A percentile compares a stretch with the other conserved stretches of the same genome.
Conservation (phyloP, 176 grass and related monocot species). For the Carex parvula region DNA sequence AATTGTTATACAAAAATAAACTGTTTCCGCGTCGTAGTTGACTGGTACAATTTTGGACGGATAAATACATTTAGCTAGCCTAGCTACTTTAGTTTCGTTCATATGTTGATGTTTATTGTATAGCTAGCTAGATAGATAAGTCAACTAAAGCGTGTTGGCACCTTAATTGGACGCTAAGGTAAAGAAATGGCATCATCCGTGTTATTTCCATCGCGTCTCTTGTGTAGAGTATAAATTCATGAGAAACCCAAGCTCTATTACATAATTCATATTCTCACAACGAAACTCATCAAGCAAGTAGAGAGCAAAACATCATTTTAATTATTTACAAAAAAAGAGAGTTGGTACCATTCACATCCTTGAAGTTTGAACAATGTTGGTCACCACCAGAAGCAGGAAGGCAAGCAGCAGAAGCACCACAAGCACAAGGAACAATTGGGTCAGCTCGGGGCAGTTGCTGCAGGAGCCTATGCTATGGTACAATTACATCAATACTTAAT, state of each 20-base stretch:
- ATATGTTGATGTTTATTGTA: not conserved
- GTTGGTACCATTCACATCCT: not conserved
- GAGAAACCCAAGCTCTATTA: not conserved
- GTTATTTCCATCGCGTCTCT: not conserved
- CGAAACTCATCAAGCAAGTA: not conserved
- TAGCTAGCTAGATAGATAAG: not conserved
- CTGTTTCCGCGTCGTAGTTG: not conserved
- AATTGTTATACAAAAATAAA: not conserved
- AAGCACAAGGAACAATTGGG: slow-evolving; percentile 42
- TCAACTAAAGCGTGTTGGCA: not conserved
- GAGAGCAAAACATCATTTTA: not conserved
- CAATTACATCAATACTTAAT: not conserved
- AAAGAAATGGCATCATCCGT: not conserved
- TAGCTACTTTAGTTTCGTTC: not conserved
- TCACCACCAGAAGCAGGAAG: not conserved
- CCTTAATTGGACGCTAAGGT: not conserved
- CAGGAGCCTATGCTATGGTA: slow-evolving; percentile 27
- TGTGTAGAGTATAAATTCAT: not conserved
- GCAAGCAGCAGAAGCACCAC: slow-evolving; percentile 37
- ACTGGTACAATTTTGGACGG: not conserved
- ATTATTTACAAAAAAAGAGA: not conserved
- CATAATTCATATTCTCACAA: not conserved
- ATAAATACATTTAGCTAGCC: not conserved
- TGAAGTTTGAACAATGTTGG: not conserved
- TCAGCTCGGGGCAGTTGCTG: slow-evolving; percentile 26